Conservation (phyloP, 169 alveolate species). For the Toxoplasma gondii region DNA sequence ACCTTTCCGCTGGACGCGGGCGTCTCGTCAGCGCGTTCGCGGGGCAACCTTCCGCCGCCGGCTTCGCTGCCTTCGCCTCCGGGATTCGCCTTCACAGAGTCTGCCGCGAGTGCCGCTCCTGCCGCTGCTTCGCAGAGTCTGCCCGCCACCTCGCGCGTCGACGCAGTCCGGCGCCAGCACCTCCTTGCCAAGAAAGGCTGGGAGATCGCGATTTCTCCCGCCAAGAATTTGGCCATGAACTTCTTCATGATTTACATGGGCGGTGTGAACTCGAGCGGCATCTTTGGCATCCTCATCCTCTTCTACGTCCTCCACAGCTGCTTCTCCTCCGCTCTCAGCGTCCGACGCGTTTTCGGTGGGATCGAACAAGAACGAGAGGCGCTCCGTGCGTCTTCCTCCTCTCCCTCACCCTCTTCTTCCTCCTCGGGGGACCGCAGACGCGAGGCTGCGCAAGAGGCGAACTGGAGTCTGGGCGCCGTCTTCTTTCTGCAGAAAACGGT, state of each 20-base stretch:
- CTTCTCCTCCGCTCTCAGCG: neutral
- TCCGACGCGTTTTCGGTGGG: neutral
- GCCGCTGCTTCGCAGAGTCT: neutral
- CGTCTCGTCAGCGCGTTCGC: neutral
- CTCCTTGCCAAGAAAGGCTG: slow-evolving; percentile 6
- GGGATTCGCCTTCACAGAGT: neutral
- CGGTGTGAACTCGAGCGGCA: neutral
- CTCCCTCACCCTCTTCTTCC: neutral
- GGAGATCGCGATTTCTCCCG: slow-evolving; percentile 12
- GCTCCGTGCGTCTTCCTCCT: neutral
- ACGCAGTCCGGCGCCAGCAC: neutral
- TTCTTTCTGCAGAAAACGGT: neutral
- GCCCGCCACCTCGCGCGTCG: neutral
- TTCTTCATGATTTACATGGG: slow-evolving; percentile 13
- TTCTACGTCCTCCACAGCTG: neutral
- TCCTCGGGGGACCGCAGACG: neutral
- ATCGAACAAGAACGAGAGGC: neutral
- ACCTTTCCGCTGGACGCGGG: neutral
- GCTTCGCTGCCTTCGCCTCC: neutral
- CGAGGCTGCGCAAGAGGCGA: neutral
- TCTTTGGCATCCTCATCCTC: neutral
- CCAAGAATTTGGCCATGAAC: neutral
- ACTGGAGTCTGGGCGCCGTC: neutral
- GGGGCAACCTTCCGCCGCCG: neutral
- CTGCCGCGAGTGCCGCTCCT: neutral